Base-by-base conservation (phyloP, 2,329 filamentous ascomycete genomes). In the Scytalidium sp. region DNA sequence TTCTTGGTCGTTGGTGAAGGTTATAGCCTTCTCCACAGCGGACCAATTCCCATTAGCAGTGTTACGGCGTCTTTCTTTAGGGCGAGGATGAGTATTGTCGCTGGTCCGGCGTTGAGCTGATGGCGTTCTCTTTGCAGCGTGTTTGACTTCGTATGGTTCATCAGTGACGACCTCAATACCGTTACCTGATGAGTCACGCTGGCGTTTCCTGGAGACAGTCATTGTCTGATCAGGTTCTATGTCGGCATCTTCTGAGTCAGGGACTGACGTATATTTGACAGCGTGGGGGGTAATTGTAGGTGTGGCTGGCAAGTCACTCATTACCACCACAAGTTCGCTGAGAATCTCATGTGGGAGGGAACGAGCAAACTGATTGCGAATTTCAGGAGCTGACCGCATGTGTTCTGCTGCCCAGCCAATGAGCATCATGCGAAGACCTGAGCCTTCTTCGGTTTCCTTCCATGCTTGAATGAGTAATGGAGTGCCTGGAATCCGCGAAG, bases 381-480 rank as follows among this genome's bases (percentile, higher is more conserved):
- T 71, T 19, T 80, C 75, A 2, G 59, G 57, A 3, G 79, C 81
- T 0, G 77, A 77, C 40, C 78, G 70, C 68, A 84, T 81, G 57
- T 84, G 84, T 63, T 85, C 81, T 21, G 80, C 81, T 1, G 80
- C 78, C 82, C 82, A 85, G 10, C 72, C 75, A 3, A 84, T 67
- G 13, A 85, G 72, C 32, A 85, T 74, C 52, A 73, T 72, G 36
- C 81, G 74, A 44, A 85, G 78, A 1, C 78, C 74, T 2, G 80
- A 84, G 8, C 80, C 80, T 55, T 81, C 78, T 0, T 80, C 79
- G 0, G 80, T 83, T 46, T 84, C 79, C 44, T 78, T 74, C 81
- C 81, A 85, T 6, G 82, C 81, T 57, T 80, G 75, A 1, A 84
- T 76, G 5, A 85, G 74, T 1, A 84, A 70, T 2, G 78, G 76